phyloP scores from a whole-genome alignment of 768 basidiomycete genomes.

The Pleurotus sapidus region DNA sequence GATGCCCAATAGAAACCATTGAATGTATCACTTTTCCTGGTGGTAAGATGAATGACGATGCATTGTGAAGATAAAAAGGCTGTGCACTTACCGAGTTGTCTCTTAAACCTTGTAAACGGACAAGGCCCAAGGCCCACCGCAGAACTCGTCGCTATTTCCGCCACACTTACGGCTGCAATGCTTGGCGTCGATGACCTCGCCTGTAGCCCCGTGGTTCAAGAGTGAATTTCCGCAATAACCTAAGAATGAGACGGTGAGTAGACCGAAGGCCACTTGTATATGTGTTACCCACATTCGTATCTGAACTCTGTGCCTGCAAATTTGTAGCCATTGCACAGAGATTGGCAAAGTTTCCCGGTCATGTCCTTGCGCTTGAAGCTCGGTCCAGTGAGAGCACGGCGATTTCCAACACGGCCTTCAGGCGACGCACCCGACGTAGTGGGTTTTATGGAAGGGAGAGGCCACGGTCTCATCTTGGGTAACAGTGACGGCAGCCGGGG shows the following conservation, averaged over 20 bases:
- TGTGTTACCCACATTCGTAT: neutral
- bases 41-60: no score
- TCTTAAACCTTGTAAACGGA: slow-evolving; percentile 3
- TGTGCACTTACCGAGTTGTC: no score
- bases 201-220: slow-evolving; percentile 22
- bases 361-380: slow-evolving; percentile 3
- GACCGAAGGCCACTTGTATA: neutral
- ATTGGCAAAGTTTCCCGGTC: slow-evolving; percentile 5
- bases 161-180: slow-evolving; percentile 16
- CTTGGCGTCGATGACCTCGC: slow-evolving; percentile 10
- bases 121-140: slow-evolving; percentile 16
- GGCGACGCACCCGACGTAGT: slow-evolving; percentile 5
- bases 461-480: neutral
- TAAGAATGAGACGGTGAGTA: slow-evolving; percentile 6
- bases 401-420: neutral
- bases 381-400: slow-evolving; percentile 2
- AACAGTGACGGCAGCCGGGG: neutral
- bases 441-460: neutral
- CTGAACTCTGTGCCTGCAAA: slow-evolving; percentile 2
- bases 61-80: no score
- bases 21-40: no score
- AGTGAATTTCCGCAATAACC: slow-evolving; percentile 23
- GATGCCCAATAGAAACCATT: no score
- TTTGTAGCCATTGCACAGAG: slow-evolving; percentile 1
- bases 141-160: slow-evolving; percentile 15